Evolutionary conservation across 176 grass and related monocot genomes (phyloP).

Genomic region (Oryza coarctata): DNA sequence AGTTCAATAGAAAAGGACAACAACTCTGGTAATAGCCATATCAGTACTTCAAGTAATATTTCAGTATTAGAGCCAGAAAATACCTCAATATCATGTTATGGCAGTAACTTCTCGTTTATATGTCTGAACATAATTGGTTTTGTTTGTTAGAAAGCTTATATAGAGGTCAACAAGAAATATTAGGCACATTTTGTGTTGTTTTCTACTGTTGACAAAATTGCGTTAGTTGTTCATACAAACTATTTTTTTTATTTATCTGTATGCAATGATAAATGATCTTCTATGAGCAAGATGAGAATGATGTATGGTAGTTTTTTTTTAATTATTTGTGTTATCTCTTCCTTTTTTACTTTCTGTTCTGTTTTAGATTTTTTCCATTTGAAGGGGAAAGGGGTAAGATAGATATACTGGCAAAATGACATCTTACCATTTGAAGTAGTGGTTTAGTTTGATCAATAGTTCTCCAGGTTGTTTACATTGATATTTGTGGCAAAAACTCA

Average conservation of each 20-base stretch:
- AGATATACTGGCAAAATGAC: not conserved
- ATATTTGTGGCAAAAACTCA: conserved; percentile 1
- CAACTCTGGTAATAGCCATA: conserved; percentile 53
- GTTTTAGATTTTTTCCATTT: not conserved
- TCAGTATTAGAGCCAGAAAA: conserved; percentile 16
- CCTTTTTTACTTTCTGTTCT: conserved; percentile 11
- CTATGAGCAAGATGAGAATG: conserved; percentile 19
- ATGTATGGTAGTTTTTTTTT: conserved; percentile 2
- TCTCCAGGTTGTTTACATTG: conserved; percentile 5
- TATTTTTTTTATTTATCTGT: not conserved
- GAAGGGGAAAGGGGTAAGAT: not conserved
- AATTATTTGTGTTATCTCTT: not conserved
- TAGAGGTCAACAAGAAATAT: not conserved
- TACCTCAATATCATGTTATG: not conserved
- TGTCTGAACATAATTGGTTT: conserved; percentile 6
- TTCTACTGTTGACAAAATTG: conserved; percentile 5
- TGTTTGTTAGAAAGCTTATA: not conserved
- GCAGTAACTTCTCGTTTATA: conserved; percentile 4
- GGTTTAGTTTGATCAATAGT: not conserved
- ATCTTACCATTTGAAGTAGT: not conserved
- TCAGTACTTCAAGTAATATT: conserved; percentile 17
- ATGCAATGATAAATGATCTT: not conserved
- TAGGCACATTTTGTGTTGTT: not conserved
- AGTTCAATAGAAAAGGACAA: conserved; percentile 42
- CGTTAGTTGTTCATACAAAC: not conserved